These are phyloP conservation scores for Clitopilus hobsonii DNA, from an alignment of 768 basidiomycete species.

Conservation along the genomic window DNA sequence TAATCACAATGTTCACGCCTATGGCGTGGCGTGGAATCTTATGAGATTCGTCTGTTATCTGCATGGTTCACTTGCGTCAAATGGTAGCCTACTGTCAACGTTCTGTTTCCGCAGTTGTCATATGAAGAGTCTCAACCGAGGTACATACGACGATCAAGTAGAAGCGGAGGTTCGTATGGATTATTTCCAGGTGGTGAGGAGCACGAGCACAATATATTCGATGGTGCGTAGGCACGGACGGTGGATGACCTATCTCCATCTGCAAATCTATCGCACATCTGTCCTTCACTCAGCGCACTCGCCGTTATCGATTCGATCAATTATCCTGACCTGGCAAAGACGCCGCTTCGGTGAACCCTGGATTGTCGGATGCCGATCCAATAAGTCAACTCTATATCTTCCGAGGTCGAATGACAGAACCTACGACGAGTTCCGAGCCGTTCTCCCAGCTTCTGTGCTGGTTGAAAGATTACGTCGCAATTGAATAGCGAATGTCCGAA, in stretches of 20 bases:
- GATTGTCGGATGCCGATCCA: neutral
- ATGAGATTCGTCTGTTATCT: neutral
- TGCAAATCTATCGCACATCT: neutral
- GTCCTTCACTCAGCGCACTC: no score
- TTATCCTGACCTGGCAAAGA: neutral
- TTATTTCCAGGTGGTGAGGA: neutral
- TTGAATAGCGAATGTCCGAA: no score
- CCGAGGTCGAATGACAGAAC: neutral
- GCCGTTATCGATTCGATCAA: neutral
- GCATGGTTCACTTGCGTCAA: neutral
- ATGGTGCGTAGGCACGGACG: no score
- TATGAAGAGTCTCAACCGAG: neutral
- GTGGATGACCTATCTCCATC: neutral
- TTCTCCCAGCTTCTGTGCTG: neutral
- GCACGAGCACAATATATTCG: neutral
- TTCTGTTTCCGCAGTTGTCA: neutral
- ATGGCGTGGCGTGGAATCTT: neutral
- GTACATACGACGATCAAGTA: no score
- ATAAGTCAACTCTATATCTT: neutral
- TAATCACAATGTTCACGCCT: neutral
- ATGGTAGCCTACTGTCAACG: neutral
- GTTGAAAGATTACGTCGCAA: no score
- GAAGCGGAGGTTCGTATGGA: neutral
- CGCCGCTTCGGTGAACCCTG: neutral
- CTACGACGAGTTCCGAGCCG: neutral